A percentile compares a stretch with the other conserved stretches of the same genome.
Conservation (phyloP, 1,139 yeast species). For the Geotrichum reessii region DNA sequence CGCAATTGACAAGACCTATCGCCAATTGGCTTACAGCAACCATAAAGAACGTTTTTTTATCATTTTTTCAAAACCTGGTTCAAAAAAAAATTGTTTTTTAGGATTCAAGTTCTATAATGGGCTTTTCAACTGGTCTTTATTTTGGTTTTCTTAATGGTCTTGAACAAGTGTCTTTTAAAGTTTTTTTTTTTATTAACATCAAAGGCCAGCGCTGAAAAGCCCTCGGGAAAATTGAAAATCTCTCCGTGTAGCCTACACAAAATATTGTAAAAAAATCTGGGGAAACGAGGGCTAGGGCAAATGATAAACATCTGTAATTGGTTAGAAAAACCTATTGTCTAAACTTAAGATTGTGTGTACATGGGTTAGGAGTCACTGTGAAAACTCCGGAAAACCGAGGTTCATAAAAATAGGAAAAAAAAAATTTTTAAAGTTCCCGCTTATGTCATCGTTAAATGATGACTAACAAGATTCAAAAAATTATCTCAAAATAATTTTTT, state of each 20-base stretch:
- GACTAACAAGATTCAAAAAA: neutral
- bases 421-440: too few species aligned
- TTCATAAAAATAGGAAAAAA: too few species aligned
- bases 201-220: neutral
- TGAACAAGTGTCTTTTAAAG: neutral
- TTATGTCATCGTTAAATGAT: neutral
- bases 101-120: too few species aligned
- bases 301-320: neutral
- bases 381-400: constrained; percentile 11
- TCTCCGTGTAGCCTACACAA: neutral
- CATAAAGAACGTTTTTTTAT: too few species aligned
- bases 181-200: neutral
- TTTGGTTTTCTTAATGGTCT: neutral
- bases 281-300: neutral
- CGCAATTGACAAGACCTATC: too few species aligned
- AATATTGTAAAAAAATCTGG: neutral
- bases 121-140: too few species aligned
- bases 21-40: too few species aligned
- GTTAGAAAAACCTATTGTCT: neutral
- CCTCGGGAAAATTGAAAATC: neutral
- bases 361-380: neutral
- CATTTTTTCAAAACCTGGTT: too few species aligned
- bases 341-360: neutral
- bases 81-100: too few species aligned
- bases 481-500: too few species aligned